These are phyloP conservation scores for Amphichorda felina DNA, from an alignment of 2,329 filamentous ascomycete genomes.

Conservation along the genomic window DNA sequence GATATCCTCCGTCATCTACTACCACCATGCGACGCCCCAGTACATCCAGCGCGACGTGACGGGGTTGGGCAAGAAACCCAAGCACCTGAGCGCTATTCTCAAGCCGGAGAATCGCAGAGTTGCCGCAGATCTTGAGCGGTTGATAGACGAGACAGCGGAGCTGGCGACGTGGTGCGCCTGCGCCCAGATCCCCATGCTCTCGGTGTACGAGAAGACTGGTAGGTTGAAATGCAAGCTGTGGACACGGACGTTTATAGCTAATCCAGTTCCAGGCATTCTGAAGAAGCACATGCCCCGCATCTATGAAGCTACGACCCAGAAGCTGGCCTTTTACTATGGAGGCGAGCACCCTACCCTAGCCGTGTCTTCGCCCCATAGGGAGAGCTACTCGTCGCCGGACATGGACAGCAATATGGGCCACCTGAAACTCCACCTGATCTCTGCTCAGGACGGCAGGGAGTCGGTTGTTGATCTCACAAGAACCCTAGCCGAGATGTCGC, in stretches of 20 bases:
- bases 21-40: conserved; percentile 92
- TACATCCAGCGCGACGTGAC: conserved; percentile 82
- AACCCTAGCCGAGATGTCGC: conserved; percentile 90
- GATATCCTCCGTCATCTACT: conserved; percentile 71
- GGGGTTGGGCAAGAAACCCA: conserved; percentile 60
- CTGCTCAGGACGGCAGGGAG: conserved; percentile 78
- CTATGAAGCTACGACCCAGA: conserved; percentile 66
- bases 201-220: conserved; percentile 89
- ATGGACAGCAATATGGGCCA: conserved; percentile 20
- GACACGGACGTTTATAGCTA: neutral
- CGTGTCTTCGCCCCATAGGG: conserved; percentile 30
- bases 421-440: conserved; percentile 64
- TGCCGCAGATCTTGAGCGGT: conserved; percentile 63
- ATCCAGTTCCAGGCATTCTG: conserved; percentile 58
- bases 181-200: conserved; percentile 76
- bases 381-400: conserved; percentile 18
- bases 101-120: conserved; percentile 59
- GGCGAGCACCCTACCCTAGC: conserved; percentile 59
- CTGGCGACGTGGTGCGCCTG: conserved; percentile 88
- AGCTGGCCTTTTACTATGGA: conserved; percentile 82
- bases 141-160: conserved; percentile 87
- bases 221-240: conserved; percentile 14
- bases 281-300: conserved; percentile 84
- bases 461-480: conserved; percentile 93
- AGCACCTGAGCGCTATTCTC: conserved; percentile 80